A percentile compares a stretch with the other conserved stretches of the same genome.
phyloP scores from a whole-genome alignment of 2,329 filamentous ascomycete species.

The Xylariaceae sp. region DNA sequence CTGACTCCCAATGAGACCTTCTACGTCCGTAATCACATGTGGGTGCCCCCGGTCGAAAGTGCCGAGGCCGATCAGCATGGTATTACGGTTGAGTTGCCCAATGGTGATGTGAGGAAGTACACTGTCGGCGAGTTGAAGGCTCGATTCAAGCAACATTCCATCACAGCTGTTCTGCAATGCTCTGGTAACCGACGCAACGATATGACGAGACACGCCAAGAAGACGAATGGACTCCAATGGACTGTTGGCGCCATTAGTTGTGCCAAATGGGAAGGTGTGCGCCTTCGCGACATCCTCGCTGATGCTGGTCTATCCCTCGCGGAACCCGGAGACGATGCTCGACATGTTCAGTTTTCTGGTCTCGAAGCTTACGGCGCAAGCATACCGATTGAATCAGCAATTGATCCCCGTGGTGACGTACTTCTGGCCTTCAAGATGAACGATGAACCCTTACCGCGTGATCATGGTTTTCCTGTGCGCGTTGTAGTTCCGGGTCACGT shows the following conservation, averaged over 20 bases:
- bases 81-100: slow-evolving; percentile 39
- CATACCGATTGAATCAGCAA: slow-evolving; percentile 53
- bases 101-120: slow-evolving; percentile 39
- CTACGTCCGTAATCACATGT: slow-evolving; percentile 46
- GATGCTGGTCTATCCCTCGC: slow-evolving; percentile 35
- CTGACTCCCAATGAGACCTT: slow-evolving; percentile 41
- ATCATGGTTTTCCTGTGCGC: slow-evolving; percentile 62
- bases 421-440: slow-evolving; percentile 66
- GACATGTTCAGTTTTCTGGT: slow-evolving; percentile 44
- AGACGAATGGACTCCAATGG: slow-evolving; percentile 45
- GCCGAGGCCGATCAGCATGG: slow-evolving; percentile 33
- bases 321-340: slow-evolving; percentile 29
- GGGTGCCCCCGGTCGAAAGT: slow-evolving; percentile 38
- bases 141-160: slow-evolving; percentile 39
- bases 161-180: slow-evolving; percentile 44
- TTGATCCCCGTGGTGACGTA: slow-evolving; percentile 59
- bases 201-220: slow-evolving; percentile 40
- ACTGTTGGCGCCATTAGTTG: slow-evolving; percentile 43
- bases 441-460: slow-evolving; percentile 53
- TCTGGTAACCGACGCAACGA: slow-evolving; percentile 43
- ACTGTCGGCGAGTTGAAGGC: slow-evolving; percentile 39
- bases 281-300: slow-evolving; percentile 40
- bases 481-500: slow-evolving; percentile 61
- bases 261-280: slow-evolving; percentile 43
- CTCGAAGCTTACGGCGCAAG: slow-evolving; percentile 58